A percentile compares a stretch with the other conserved stretches of the same genome.
Conservation (phyloP, 1,284 basidiomycete genomes). For the Cystobasidium pallidum region DNA sequence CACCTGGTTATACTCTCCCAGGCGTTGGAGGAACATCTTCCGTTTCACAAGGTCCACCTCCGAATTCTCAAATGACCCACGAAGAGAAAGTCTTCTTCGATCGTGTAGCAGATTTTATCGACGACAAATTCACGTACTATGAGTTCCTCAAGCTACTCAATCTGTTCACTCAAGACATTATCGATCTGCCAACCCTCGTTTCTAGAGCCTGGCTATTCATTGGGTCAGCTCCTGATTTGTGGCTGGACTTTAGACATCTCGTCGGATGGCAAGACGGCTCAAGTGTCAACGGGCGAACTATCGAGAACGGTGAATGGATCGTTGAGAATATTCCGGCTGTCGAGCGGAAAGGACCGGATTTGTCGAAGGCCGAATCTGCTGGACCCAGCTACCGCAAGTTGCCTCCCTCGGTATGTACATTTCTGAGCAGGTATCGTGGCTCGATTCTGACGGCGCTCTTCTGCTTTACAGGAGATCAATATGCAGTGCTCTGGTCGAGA, state of each 20-base stretch:
- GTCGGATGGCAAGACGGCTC: slow-evolving; percentile 75
- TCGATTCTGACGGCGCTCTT: background rate
- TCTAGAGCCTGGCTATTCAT: slow-evolving; percentile 79
- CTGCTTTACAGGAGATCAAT: slow-evolving; percentile 71
- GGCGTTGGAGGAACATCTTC: slow-evolving; percentile 26
- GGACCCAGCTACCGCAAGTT: slow-evolving; percentile 93
- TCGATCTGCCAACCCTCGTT: slow-evolving; percentile 81
- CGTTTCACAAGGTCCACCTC: slow-evolving; percentile 43
- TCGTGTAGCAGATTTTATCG: slow-evolving; percentile 77
- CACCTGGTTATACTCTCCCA: slow-evolving; percentile 29
- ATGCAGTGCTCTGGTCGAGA: slow-evolving; percentile 93
- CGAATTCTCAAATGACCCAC: slow-evolving; percentile 63
- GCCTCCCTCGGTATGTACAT: slow-evolving; percentile 74
- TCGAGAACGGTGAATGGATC: slow-evolving; percentile 59
- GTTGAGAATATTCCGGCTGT: slow-evolving; percentile 58
- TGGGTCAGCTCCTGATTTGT: slow-evolving; percentile 73
- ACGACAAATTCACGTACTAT: slow-evolving; percentile 81
- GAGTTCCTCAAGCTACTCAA: slow-evolving; percentile 96
- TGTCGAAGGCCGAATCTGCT: slow-evolving; percentile 54
- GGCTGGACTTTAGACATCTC: slow-evolving; percentile 83
- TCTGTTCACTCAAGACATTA: slow-evolving; percentile 90
- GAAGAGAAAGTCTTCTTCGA: slow-evolving; percentile 94
- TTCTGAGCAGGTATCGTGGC: background rate
- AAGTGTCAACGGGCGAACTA: slow-evolving; percentile 52
- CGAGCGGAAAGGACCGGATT: slow-evolving; percentile 22